A percentile compares a stretch with the other conserved stretches of the same genome.
phyloP scores from a whole-genome alignment of 106 monocot genomes.

The Amphibolis antarctica region DNA sequence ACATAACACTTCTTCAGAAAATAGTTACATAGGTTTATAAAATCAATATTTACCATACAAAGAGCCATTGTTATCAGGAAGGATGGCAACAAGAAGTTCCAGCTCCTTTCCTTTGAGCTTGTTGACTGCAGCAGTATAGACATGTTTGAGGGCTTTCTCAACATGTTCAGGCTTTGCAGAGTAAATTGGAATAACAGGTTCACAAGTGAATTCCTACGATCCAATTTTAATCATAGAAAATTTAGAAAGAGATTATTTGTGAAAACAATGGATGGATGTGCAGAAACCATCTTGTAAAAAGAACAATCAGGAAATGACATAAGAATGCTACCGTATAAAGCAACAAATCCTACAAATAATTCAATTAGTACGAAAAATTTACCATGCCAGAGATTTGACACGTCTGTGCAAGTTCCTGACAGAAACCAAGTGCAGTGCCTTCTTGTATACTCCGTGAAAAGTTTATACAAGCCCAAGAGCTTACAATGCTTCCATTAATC shows the following conservation, averaged over 20 bases:
- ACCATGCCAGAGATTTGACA: constrained; percentile 92
- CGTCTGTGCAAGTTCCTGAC: constrained; percentile 76
- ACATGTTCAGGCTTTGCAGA: constrained; percentile 73
- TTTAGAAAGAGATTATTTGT: background rate
- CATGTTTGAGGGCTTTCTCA: constrained; percentile 73
- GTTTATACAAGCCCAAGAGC: constrained; percentile 83
- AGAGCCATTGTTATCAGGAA: constrained; percentile 87
- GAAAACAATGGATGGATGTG: too few relatives aligned
- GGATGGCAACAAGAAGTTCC: constrained; percentile 70
- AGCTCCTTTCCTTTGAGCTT: constrained; percentile 83
- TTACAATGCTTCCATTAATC: constrained; percentile 74
- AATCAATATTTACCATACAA: constrained; percentile 48
- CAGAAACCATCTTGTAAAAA: too few relatives aligned
- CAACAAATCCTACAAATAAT: background rate
- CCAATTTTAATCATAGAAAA: background rate
- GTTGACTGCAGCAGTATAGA: constrained; percentile 48
- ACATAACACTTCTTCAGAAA: background rate
- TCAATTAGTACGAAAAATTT: background rate
- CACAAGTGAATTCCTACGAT: constrained; percentile 55
- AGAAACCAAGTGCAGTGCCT: constrained; percentile 60
- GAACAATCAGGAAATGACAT: too few relatives aligned
- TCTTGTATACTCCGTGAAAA: constrained; percentile 74
- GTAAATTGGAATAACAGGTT: constrained; percentile 64
- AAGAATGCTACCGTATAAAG: too few relatives aligned
- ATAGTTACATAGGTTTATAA: background rate